Conservation (phyloP, 2,329 filamentous ascomycete genomes). For the Monosporascus cannonballus region DNA sequence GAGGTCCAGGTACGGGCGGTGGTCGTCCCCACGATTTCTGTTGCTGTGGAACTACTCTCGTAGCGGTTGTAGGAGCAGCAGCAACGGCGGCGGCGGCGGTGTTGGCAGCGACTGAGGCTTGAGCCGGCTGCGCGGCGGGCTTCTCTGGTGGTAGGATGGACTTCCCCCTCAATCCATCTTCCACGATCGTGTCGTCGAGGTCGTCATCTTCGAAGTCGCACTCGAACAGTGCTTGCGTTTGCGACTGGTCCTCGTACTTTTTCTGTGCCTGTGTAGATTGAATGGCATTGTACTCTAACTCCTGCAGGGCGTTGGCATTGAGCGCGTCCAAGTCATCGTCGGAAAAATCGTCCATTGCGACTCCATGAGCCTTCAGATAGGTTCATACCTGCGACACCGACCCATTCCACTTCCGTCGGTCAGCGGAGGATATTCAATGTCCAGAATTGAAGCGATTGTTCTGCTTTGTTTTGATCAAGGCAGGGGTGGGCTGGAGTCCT, state of each 20-base stretch:
- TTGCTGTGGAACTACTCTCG: slow-evolving; percentile 12
- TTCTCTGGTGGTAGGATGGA: slow-evolving; percentile 23
- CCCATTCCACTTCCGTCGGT: background rate
- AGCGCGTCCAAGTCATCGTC: slow-evolving; percentile 60
- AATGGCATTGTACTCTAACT: slow-evolving; percentile 59
- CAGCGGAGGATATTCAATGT: too few species aligned
- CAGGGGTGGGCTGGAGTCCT: too few species aligned
- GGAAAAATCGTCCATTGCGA: slow-evolving; percentile 50
- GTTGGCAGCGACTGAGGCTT: background rate
- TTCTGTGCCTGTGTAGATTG: slow-evolving; percentile 49
- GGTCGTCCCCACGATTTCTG: slow-evolving; percentile 15
- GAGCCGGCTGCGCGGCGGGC: slow-evolving; percentile 3
- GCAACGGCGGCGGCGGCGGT: slow-evolving; percentile 1
- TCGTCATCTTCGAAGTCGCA: slow-evolving; percentile 50
- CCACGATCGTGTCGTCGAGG: slow-evolving; percentile 52
- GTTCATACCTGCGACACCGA: background rate
- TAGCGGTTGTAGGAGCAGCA: background rate
- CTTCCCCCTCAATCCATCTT: slow-evolving; percentile 37
- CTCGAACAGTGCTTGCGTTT: slow-evolving; percentile 20
- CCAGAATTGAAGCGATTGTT: too few species aligned
- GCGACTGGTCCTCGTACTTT: slow-evolving; percentile 16
- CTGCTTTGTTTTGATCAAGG: too few species aligned
- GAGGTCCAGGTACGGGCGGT: slow-evolving; percentile 8
- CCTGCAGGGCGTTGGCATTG: slow-evolving; percentile 49
- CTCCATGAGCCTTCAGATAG: slow-evolving; percentile 24